Conservation (phyloP, 2,329 filamentous ascomycete genomes). For the Domatiomyces globalis region DNA sequence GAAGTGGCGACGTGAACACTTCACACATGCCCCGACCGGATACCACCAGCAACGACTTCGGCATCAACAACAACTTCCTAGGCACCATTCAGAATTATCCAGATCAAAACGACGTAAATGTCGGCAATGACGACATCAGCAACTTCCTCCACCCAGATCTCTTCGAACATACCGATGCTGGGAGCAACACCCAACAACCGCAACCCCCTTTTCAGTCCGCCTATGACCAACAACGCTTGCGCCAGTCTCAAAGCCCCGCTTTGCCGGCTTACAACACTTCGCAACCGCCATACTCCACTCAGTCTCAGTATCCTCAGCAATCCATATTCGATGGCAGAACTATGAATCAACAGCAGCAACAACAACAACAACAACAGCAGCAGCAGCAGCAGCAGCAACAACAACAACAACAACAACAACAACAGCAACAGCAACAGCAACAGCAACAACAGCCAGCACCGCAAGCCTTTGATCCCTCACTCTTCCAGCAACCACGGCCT, state of each 20-base stretch:
- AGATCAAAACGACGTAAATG: conserved; percentile 2
- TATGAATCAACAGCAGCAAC: neutral
- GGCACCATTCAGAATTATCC: conserved; percentile 11
- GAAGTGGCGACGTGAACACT: neutral
- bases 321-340: neutral
- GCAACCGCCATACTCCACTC: conserved; percentile 6
- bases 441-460: neutral
- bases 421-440: neutral
- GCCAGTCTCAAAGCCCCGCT: conserved; percentile 13
- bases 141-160: conserved; percentile 15
- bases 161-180: conserved; percentile 12
- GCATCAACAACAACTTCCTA: conserved; percentile 6
- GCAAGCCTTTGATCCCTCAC: neutral
- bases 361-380: neutral
- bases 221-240: conserved; percentile 10
- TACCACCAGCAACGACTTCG: neutral
- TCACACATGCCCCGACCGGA: neutral
- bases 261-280: conserved; percentile 11
- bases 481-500: conserved; percentile 3
- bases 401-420: too few species aligned
- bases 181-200: conserved; percentile 10
- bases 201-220: conserved; percentile 5
- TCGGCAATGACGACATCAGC: conserved; percentile 12
- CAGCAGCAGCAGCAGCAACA: neutral
- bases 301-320: conserved; percentile 10